Evolutionary conservation across 306 rosid species (phyloP), one percentile per base, ranked within the genome.

Genomic region (Leucaena leucocephala): DNA sequence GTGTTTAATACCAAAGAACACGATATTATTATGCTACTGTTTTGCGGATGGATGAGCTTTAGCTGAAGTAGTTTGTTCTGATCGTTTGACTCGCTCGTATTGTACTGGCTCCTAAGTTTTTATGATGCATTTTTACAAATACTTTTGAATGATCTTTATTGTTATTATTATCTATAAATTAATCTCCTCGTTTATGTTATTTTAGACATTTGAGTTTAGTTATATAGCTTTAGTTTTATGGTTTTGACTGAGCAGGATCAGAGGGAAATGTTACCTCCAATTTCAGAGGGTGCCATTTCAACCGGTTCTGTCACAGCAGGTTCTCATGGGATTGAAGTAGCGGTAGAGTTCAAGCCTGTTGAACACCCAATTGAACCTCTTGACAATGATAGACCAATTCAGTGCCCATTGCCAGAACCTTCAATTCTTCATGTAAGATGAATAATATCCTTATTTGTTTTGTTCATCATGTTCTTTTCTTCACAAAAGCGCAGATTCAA

Each of bases 331-430:
- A 91, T 90, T 85, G 98, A 92, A 85, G 95, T 88, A 27, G 93
- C 95, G 1, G 92, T 84, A 34, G 98, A 94, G 88, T 94, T 94
- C 81, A 94, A 94, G 85, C 95, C 98, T 8, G 97, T 92, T 73
- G 97, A 94, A 75, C 97, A 94, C 68, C 98, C 98, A 0, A 49
- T 64, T 44, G 97, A 94, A 82, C 97, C 97, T 12, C 92, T 86
- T 27, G 95, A 92, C 76, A 89, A 72, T 71, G 97, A 94, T 72
- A 70, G 88, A 62, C 97, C 98, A 4, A 87, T 94, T 82, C 97
- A 87, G 77, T 92, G 97, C 84, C 98, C 97, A 0, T 78, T 91
- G 61, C 98, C 97, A 1, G 97, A 94, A 81, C 97, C 97, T 40
- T 94, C 97, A 45, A 92, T 94, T 82, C 97, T 92, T 22, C 91